Evolutionary conservation across 176 grass and related monocot genomes (phyloP), one percentile per base, ranked within the genome.

Genomic region (Hordeum marinum): DNA sequence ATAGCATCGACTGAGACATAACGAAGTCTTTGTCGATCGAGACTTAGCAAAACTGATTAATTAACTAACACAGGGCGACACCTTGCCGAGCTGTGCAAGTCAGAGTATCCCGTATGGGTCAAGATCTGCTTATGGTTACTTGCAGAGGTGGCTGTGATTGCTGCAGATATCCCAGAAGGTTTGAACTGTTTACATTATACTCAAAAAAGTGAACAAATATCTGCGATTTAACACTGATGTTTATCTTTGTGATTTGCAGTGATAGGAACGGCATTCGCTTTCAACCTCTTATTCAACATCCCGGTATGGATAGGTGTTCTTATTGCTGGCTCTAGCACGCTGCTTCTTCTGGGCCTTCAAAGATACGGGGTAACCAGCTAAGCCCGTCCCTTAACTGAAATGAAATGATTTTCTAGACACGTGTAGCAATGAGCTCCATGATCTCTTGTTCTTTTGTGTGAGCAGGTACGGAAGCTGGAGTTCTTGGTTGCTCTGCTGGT

Each of bases 121-220:
- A 95, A 68, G 35, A 85, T 83, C 65, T 95, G 85, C 73, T 75
- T 95, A 11, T 98, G 93, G 89, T 37, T 95, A 78, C 72, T 93
- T 0, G 91, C 93, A 9, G 95, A 98, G 74, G 36, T 98, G 64
- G 93, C 93, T 58, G 93, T 98, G 35, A 93, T 93, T n/a, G 91
- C 93, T 60, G 93, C 95, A 52, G 93, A 95, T 40, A 93, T 98
- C 21, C 95, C 91, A 21, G 93, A 83, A 95, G 95, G 93, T 94
- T 24, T 73, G 80, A 83, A n/a, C 39, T 43, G 2, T 4, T 31
- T 61, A 43, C 2, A 76, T 15, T 26, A 85, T 24, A 58, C 10
- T 35, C 4, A 31, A 11, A 67, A 42, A 45, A 27, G 10, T 3
- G 15, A 31, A 45, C 13, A 26, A 2, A 23, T 20, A 55, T 55